A percentile compares a stretch with the other conserved stretches of the same genome.
These are phyloP conservation scores for Penicillium lividum DNA, from an alignment of 495 filamentous ascomycete genomes.

Conservation along the genomic window DNA sequence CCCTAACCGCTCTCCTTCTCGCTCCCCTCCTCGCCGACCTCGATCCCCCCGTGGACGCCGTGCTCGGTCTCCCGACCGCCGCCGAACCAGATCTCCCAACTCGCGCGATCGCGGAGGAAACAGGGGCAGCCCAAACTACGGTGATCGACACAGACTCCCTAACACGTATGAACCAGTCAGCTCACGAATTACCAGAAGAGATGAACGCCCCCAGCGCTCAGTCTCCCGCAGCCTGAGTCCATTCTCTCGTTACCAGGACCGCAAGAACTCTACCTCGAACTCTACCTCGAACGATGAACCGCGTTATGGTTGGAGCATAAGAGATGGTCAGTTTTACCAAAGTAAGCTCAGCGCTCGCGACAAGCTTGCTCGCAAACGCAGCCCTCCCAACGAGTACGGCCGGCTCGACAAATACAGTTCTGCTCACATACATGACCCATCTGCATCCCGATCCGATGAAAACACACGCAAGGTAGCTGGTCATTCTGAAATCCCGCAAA, in stretches of 20 bases:
- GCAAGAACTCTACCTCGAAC: slow-evolving; percentile 31
- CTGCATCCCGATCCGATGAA: slow-evolving; percentile 52
- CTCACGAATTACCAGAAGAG: slow-evolving; percentile 65
- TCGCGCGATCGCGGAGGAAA: slow-evolving; percentile 37
- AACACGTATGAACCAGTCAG: slow-evolving; percentile 49
- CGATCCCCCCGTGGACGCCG: slow-evolving; percentile 17
- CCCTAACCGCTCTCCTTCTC: slow-evolving; percentile 37
- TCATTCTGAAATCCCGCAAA: slow-evolving; percentile 50
- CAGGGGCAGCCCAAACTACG: slow-evolving; percentile 45
- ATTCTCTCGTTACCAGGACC: slow-evolving; percentile 23
- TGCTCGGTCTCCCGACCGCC: slow-evolving; percentile 27
- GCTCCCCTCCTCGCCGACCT: slow-evolving; percentile 42
- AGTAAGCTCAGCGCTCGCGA: too few relatives aligned
- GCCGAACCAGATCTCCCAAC: slow-evolving; percentile 40
- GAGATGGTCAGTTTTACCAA: too few relatives aligned
- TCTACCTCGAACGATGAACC: slow-evolving; percentile 32
- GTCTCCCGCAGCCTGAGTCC: slow-evolving; percentile 49
- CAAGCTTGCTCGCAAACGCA: neutral
- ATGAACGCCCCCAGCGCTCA: slow-evolving; percentile 44
- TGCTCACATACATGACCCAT: slow-evolving; percentile 50
- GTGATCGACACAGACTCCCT: slow-evolving; percentile 55
- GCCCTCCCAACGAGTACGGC: slow-evolving; percentile 42
- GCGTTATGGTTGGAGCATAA: too few relatives aligned
- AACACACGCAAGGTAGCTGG: slow-evolving; percentile 61
- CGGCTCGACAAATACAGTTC: slow-evolving; percentile 55